A percentile compares a stretch with the other conserved stretches of the same genome.
These are phyloP conservation scores for Dipodascus albidus DNA, from an alignment of 805 yeast genomes.

Conservation along the genomic window DNA sequence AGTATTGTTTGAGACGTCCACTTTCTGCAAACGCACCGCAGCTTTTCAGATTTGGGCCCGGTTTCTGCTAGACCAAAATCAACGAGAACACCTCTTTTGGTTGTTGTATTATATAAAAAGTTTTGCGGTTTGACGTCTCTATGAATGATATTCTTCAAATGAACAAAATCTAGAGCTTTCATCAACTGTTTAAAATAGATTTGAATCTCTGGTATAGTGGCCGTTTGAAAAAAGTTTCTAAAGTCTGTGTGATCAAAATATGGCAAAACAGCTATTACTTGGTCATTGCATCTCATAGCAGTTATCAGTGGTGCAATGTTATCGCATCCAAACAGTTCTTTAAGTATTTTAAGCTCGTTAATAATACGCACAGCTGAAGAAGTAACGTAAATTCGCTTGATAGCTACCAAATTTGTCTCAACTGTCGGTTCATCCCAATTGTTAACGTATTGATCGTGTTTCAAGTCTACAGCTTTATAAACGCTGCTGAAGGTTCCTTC, in stretches of 20 bases:
- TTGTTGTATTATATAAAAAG: slow-evolving; percentile 55
- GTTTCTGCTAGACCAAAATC: slow-evolving; percentile 87
- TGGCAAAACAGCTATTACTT: slow-evolving; percentile 86
- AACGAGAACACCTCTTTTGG: slow-evolving; percentile 67
- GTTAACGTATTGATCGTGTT: slow-evolving; percentile 26
- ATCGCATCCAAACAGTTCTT: slow-evolving; percentile 28
- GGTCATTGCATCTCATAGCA: slow-evolving; percentile 79
- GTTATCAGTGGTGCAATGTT: slow-evolving; percentile 85
- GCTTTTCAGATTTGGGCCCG: background rate
- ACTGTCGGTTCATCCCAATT: slow-evolving; percentile 19
- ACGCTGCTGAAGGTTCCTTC: slow-evolving; percentile 59
- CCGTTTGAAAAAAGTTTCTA: slow-evolving; percentile 66
- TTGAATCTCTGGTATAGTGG: slow-evolving; percentile 70
- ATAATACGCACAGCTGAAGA: slow-evolving; percentile 86
- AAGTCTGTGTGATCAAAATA: slow-evolving; percentile 86
- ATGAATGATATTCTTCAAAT: slow-evolving; percentile 69
- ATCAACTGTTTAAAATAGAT: slow-evolving; percentile 71
- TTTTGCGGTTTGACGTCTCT: slow-evolving; percentile 71
- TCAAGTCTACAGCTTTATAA: slow-evolving; percentile 45
- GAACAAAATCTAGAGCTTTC: slow-evolving; percentile 65
- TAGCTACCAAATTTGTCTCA: slow-evolving; percentile 46
- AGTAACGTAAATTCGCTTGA: slow-evolving; percentile 88
- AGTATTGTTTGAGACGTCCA: background rate
- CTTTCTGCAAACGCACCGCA: background rate
- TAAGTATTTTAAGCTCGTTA: slow-evolving; percentile 70